phyloP scores from a whole-genome alignment of 106 monocot species.

The Phalaenopsis aphrodite region DNA sequence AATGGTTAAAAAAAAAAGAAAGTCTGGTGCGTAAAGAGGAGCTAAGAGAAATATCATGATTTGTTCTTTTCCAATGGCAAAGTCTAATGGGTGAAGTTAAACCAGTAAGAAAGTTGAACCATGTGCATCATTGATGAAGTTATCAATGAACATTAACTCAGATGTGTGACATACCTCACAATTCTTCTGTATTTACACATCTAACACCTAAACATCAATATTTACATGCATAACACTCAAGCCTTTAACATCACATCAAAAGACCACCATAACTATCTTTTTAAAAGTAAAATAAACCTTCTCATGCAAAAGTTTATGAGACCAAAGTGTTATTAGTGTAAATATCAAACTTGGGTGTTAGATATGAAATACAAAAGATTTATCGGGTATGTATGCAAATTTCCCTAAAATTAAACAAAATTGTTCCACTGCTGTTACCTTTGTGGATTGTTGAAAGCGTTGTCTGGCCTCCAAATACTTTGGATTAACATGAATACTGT shows the following conservation, averaged over 20 bases:
- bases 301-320: too few species aligned
- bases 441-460: constrained; percentile 52
- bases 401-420: not conserved
- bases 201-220: too few species aligned
- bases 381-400: too few species aligned
- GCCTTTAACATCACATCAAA: too few species aligned
- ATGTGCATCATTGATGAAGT: not conserved
- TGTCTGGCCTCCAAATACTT: constrained; percentile 97
- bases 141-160: not conserved
- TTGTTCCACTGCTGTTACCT: constrained; percentile 22
- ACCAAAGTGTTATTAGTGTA: too few species aligned
- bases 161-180: not conserved
- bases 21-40: too few species aligned
- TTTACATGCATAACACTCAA: too few species aligned
- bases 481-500: constrained; percentile 97
- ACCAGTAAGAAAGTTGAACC: not conserved
- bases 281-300: too few species aligned
- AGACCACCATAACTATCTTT: too few species aligned
- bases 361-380: too few species aligned
- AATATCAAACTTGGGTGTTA: too few species aligned
- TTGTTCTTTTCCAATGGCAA: not conserved
- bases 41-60: not conserved
- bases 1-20: not conserved
- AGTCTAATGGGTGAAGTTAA: not conserved
- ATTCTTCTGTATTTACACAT: too few species aligned